Conservation (phyloP, 2,329 filamentous ascomycete genomes). For the Talaromyces sp. region DNA sequence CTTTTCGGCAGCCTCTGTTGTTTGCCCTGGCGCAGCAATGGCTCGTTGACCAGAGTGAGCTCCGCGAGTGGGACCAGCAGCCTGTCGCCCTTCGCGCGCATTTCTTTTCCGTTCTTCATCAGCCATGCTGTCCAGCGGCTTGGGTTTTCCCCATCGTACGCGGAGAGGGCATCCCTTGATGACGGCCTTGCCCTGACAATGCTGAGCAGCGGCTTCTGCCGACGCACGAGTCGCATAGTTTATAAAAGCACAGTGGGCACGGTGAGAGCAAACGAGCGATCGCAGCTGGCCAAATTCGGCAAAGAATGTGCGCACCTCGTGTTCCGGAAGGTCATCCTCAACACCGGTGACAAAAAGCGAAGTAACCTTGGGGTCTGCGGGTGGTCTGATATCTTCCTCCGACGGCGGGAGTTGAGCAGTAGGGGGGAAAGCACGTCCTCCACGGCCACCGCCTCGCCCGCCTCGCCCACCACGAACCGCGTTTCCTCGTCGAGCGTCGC, state of each 20-base stretch:
- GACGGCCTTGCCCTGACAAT: slow-evolving; percentile 81
- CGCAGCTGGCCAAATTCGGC: slow-evolving; percentile 82
- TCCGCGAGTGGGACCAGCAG: slow-evolving; percentile 46
- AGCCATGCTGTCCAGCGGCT: slow-evolving; percentile 86
- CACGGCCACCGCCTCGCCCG: slow-evolving; percentile 47
- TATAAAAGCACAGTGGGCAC: slow-evolving; percentile 94
- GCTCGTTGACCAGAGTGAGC: slow-evolving; percentile 28
- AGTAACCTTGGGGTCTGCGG: slow-evolving; percentile 77
- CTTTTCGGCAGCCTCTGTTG: slow-evolving; percentile 35
- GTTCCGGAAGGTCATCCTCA: slow-evolving; percentile 91
- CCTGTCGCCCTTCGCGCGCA: slow-evolving; percentile 68
- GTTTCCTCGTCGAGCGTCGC: slow-evolving; percentile 46
- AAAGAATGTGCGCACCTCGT: slow-evolving; percentile 87
- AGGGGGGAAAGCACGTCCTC: slow-evolving; percentile 60
- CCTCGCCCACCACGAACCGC: slow-evolving; percentile 44
- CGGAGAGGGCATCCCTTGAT: slow-evolving; percentile 86
- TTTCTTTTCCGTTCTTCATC: slow-evolving; percentile 77
- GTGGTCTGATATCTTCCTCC: slow-evolving; percentile 80
- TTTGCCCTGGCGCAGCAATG: slow-evolving; percentile 36
- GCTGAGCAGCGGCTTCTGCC: slow-evolving; percentile 78
- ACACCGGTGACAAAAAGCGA: slow-evolving; percentile 93
- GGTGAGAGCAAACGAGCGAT: slow-evolving; percentile 90
- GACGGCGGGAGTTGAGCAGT: slow-evolving; percentile 71
- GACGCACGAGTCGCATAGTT: slow-evolving; percentile 83
- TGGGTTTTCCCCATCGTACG: slow-evolving; percentile 88